These are phyloP conservation scores for Leucocoprinus birnbaumii DNA, from an alignment of 768 basidiomycete genomes.

Conservation along the genomic window DNA sequence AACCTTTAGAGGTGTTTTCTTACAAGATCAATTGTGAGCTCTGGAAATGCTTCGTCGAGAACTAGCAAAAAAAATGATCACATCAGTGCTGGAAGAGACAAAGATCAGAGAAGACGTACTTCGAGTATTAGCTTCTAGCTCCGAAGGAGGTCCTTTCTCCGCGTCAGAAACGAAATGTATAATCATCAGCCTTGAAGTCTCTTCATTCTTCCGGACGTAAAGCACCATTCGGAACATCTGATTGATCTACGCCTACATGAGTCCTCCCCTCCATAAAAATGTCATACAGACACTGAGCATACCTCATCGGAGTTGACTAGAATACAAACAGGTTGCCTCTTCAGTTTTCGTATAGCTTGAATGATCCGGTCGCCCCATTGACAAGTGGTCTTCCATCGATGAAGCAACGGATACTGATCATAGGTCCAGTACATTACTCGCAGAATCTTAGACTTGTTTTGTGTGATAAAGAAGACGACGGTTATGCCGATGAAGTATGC, in stretches of 20 bases:
- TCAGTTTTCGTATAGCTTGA: constrained; percentile 39
- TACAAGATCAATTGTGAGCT: constrained; percentile 61
- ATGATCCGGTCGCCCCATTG: constrained; percentile 44
- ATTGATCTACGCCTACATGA: constrained; percentile 48
- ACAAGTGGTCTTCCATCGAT: constrained; percentile 32
- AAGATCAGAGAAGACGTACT: constrained; percentile 29
- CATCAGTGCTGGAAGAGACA: background rate
- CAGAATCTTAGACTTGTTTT: constrained; percentile 52
- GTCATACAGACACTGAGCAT: constrained; percentile 16
- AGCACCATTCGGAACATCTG: constrained; percentile 60
- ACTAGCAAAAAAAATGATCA: constrained; percentile 26
- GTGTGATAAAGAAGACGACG: constrained; percentile 42
- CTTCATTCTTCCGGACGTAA: constrained; percentile 67
- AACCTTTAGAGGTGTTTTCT: constrained; percentile 11
- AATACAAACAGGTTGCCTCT: constrained; percentile 55
- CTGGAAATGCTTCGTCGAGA: constrained; percentile 62
- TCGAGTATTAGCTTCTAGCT: constrained; percentile 70
- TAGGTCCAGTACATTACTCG: constrained; percentile 60
- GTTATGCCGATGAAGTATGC: constrained; percentile 57
- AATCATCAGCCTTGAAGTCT: constrained; percentile 66
- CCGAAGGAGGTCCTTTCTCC: constrained; percentile 55
- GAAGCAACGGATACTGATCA: constrained; percentile 54
- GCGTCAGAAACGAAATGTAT: constrained; percentile 58
- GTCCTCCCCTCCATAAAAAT: background rate
- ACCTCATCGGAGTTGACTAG: constrained; percentile 69